phyloP scores from a whole-genome alignment of 78 protist species.

The Dictyostelium discoideum region DNA sequence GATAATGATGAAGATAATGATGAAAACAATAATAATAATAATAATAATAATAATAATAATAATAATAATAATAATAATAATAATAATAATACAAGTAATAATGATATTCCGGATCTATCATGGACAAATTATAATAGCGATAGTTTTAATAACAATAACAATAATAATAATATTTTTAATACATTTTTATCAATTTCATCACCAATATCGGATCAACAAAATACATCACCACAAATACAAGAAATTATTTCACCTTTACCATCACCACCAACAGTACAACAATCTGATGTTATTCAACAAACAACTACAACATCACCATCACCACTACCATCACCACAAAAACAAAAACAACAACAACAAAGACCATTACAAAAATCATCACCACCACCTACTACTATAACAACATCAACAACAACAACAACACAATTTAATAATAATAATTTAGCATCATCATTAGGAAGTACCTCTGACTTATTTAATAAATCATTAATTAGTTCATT shows the following conservation, averaged over 20 bases:
- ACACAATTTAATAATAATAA: background rate
- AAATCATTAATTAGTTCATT: constrained; percentile 63
- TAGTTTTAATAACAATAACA: background rate
- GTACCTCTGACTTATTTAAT: constrained; percentile 63
- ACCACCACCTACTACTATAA: background rate
- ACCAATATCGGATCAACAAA: background rate
- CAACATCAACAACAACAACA: background rate
- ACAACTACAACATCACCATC: background rate
- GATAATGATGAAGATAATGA: background rate
- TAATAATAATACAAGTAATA: background rate
- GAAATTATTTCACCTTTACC: background rate
- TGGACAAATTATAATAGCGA: background rate
- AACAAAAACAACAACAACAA: background rate
- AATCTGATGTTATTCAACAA: background rate
- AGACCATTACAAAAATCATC: background rate
- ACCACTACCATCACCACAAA: constrained; percentile 1
- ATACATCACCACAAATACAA: background rate
- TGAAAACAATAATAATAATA: background rate
- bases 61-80: background rate
- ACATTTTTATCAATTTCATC: constrained; percentile 11
- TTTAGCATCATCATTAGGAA: constrained; percentile 31
- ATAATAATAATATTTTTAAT: background rate
- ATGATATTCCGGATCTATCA: constrained; percentile 13
- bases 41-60: background rate
- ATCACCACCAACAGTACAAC: background rate